A percentile compares a stretch with the other conserved stretches of the same genome.
phyloP scores from a whole-genome alignment of 768 basidiomycete genomes.

The Lactifluus echinatus region DNA sequence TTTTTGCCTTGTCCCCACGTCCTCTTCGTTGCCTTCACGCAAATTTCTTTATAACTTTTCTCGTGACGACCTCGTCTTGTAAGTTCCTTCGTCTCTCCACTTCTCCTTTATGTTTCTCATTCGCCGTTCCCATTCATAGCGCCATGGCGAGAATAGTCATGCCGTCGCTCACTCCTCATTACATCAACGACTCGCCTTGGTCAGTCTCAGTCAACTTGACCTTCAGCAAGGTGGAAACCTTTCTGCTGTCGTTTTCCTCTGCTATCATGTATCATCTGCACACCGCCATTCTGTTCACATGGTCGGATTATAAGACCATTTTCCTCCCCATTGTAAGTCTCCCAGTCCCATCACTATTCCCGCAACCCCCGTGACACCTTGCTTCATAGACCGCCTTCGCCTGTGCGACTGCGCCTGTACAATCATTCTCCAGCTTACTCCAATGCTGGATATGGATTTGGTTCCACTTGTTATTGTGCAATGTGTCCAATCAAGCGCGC shows the following conservation, averaged over 20 bases:
- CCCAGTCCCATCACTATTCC: neutral
- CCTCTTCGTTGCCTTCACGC: neutral
- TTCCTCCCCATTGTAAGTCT: constrained; percentile 24
- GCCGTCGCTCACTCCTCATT: constrained; percentile 15
- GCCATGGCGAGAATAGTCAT: constrained; percentile 17
- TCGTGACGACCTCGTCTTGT: constrained; percentile 1
- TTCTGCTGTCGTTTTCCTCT: constrained; percentile 6
- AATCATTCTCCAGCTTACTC: constrained; percentile 10
- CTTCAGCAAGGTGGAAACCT: constrained; percentile 6
- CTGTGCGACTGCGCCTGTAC: constrained; percentile 18
- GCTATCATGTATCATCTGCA: constrained; percentile 15
- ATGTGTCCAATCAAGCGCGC: constrained; percentile 24
- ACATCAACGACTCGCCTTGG: constrained; percentile 13
- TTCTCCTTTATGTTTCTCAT: neutral
- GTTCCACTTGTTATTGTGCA: constrained; percentile 23
- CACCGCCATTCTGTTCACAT: constrained; percentile 25
- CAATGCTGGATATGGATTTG: constrained; percentile 23
- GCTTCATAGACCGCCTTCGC: constrained; percentile 18
- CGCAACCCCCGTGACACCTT: neutral
- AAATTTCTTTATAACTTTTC: neutral
- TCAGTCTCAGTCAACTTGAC: constrained; percentile 13
- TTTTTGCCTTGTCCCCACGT: constrained; percentile 12
- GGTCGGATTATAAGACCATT: constrained; percentile 26
- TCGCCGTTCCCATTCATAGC: neutral
- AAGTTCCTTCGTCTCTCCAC: neutral